Percentiles rank a stretch among this genome's conserved stretches.
Evolutionary conservation across 2,329 filamentous ascomycete species (phyloP).

Genomic region (Graphiopsis chlorocephala): DNA sequence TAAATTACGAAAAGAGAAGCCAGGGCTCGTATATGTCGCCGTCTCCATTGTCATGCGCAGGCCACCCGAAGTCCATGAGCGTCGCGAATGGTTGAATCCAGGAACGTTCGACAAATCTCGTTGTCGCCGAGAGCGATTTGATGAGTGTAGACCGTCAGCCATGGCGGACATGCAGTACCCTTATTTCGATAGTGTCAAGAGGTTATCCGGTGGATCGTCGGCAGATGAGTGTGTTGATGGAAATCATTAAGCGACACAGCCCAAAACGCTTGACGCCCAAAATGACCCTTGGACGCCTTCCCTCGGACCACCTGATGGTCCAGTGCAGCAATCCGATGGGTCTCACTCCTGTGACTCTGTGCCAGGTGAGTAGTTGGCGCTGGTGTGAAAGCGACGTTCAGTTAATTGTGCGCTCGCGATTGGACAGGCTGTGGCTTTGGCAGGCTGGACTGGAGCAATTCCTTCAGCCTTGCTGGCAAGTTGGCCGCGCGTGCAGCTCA

Average conservation of each 20-base stretch:
- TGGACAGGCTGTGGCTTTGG: background rate
- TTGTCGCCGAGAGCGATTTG: slow-evolving; percentile 1
- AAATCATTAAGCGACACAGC: background rate
- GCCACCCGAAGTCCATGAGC: slow-evolving; percentile 30
- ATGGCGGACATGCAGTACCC: background rate
- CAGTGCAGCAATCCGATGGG: background rate
- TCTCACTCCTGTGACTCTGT: background rate
- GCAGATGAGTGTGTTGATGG: background rate
- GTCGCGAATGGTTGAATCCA: slow-evolving; percentile 18
- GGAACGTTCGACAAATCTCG: slow-evolving; percentile 10
- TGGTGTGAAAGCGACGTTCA: background rate
- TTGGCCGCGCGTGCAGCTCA: background rate
- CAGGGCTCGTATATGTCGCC: slow-evolving; percentile 26
- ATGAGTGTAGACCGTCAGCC: background rate
- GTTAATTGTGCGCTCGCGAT: background rate
- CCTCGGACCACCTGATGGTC: background rate
- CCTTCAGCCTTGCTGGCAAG: background rate
- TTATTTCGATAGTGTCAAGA: background rate
- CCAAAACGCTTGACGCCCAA: slow-evolving; percentile 1
- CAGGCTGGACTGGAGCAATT: background rate
- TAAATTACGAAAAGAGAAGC: slow-evolving; percentile 26
- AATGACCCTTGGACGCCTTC: background rate
- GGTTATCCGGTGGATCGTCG: background rate
- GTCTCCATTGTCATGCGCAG: slow-evolving; percentile 30
- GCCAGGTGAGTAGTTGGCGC: background rate